Conservation (phyloP, 139 green algal species). For the Medakamo hakoo region DNA sequence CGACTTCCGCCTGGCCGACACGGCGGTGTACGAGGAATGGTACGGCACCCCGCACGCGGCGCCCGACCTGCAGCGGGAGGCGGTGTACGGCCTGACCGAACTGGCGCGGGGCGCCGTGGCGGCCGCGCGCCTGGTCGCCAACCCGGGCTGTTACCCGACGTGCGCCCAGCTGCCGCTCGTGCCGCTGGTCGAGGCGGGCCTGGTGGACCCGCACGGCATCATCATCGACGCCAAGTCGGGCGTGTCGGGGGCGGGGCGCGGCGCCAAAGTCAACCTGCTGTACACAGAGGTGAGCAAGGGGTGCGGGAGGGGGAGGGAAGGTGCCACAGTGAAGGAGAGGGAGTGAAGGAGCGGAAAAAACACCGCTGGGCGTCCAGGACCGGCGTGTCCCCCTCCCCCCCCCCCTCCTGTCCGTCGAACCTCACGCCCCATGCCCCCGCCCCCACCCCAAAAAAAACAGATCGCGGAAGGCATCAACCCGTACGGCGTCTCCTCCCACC, state of each 20-base stretch:
- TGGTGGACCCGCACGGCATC: slow-evolving; percentile 80
- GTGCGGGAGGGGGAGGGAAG: too few relatives aligned
- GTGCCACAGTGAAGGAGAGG: too few relatives aligned
- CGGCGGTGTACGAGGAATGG: slow-evolving; percentile 81
- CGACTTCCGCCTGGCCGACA: slow-evolving; percentile 82
- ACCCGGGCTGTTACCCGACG: slow-evolving; percentile 96
- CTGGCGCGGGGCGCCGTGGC: slow-evolving; percentile 51
- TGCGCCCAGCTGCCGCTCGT: slow-evolving; percentile 66
- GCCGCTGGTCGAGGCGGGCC: slow-evolving; percentile 48
- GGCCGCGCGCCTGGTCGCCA: slow-evolving; percentile 81
- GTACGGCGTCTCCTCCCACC: slow-evolving; percentile 69
- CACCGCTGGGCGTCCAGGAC: too few relatives aligned
- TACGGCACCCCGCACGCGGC: slow-evolving; percentile 82
- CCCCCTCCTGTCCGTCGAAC: too few relatives aligned
- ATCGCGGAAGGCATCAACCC: slow-evolving; percentile 65
- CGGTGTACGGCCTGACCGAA: slow-evolving; percentile 94
- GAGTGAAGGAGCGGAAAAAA: too few relatives aligned
- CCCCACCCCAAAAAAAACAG: too few relatives aligned
- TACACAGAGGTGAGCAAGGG: slow-evolving; percentile 92
- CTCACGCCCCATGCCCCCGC: slow-evolving; percentile 23
- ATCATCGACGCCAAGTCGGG: slow-evolving; percentile 95
- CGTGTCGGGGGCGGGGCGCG: slow-evolving; percentile 74
- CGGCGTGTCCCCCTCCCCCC: too few relatives aligned
- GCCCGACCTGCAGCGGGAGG: slow-evolving; percentile 82
- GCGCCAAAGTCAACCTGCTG: slow-evolving; percentile 79